Percentiles rank a stretch among this genome's conserved stretches.
These are phyloP conservation scores for Phytophthora uliginosa DNA, from an alignment of 352 stramenopile species.

Conservation along the genomic window DNA sequence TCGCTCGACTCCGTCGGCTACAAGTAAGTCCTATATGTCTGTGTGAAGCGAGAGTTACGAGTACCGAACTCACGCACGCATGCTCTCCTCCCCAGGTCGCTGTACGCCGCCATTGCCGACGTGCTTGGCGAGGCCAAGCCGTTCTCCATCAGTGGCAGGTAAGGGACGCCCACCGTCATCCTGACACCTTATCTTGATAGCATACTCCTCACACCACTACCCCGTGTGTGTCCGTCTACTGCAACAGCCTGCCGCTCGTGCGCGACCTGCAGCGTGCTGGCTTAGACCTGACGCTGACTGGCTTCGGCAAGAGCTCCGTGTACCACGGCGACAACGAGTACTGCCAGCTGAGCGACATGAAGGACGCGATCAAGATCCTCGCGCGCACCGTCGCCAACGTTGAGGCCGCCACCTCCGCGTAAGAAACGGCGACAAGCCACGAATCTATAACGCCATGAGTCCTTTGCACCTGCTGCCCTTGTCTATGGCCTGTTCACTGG, in stretches of 20 bases:
- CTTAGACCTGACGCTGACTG: constrained; percentile 76
- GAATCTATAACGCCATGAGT: constrained; percentile 16
- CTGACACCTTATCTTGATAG: background rate
- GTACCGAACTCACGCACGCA: background rate
- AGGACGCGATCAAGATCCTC: constrained; percentile 90
- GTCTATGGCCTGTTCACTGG: background rate
- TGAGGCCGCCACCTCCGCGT: constrained; percentile 33
- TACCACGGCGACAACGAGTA: constrained; percentile 95
- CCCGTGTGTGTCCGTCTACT: background rate
- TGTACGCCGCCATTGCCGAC: constrained; percentile 77
- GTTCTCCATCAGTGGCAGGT: constrained; percentile 92
- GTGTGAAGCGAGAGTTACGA: background rate
- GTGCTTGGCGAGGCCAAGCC: constrained; percentile 85
- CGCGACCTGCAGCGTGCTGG: constrained; percentile 76
- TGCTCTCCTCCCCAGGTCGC: constrained; percentile 38
- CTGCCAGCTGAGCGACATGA: constrained; percentile 88
- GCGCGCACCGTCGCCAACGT: constrained; percentile 83
- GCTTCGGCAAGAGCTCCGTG: constrained; percentile 79
- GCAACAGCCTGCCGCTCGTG: constrained; percentile 62
- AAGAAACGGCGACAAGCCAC: background rate
- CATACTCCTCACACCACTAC: background rate
- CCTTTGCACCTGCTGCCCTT: background rate
- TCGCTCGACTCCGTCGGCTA: constrained; percentile 90
- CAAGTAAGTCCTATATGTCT: constrained; percentile 36
- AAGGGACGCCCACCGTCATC: background rate